Evolutionary conservation across 2,329 filamentous ascomycete species (phyloP), one percentile per base, ranked within the genome.

Genomic region (Fusarium tricinctum): DNA sequence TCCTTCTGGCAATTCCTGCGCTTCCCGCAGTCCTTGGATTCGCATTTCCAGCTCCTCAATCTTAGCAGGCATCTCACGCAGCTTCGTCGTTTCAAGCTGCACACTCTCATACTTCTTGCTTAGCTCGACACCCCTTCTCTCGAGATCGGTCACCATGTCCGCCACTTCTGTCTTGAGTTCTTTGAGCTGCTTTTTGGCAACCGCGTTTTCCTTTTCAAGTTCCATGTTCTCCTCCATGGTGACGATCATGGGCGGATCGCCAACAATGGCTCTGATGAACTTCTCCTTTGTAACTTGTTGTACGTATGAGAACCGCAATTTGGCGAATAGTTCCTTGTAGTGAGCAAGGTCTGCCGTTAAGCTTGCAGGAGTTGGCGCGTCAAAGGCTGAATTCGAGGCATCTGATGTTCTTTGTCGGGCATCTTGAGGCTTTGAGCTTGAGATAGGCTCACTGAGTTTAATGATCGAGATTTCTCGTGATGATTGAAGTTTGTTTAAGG

Each of bases 241-340:
- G 59, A 97, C 92, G 45, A 98, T 91, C 17, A 94, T 85, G 0
- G 95, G 96, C 48, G 94, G 93, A 67, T 97, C 92, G 67, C 93
- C 93, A 17, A 97, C 93, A 72, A 98, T 97, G 68, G 92, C 91
- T 71, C 94, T 92, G 55, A 99, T 90, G 79, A 97, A 98, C 76
- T 97, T 97, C 79, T 99, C 96, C 81, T 98, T 99, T 44, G 95
- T 98, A 66, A 98, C 94, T 83, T 98, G 96, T 81, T 99, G 96
- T 73, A 97, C 92, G 80, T 98, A 98, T 69, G 92, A 97, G 83
- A 98, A 98, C 72, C 95, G 93, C 39, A 98, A 86, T 81, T 99
- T 98, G 42, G 93, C 91, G 80, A 98, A 99, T 20, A 98, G 88
- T 80, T 97, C 94, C 81, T 92, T 93, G 82, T 98, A 97, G 79